Percentiles rank a stretch among this genome's conserved stretches.
Evolutionary conservation across 208 protist species (phyloP).

Genomic region (Trypanosoma brucei): DNA sequence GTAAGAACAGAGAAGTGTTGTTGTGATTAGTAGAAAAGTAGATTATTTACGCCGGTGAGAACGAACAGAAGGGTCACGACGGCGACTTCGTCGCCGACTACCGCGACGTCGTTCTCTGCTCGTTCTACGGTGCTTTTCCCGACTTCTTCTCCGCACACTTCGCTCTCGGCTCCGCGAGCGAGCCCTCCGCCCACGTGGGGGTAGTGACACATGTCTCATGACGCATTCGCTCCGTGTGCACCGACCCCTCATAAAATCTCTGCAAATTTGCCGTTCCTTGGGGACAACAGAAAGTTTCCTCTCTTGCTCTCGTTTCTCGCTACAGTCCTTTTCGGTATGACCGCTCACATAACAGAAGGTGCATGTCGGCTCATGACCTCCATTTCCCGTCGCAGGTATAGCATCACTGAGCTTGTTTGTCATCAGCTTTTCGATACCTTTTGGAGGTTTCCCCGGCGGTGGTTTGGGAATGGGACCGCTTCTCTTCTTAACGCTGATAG

Average conservation of each 20-base stretch:
- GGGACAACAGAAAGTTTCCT: slow-evolving; percentile 15
- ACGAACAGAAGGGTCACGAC: slow-evolving; percentile 24
- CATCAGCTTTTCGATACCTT: slow-evolving; percentile 20
- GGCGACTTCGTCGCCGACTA: slow-evolving; percentile 4
- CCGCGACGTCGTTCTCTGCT: slow-evolving; percentile 5
- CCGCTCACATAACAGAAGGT: slow-evolving; percentile 17
- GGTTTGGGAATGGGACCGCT: slow-evolving; percentile 57
- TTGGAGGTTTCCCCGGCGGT: slow-evolving; percentile 57
- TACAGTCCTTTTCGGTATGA: slow-evolving; percentile 16
- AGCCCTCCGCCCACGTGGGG: slow-evolving; percentile 7
- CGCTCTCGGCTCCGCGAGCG: slow-evolving; percentile 12
- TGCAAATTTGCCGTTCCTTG: slow-evolving; percentile 25
- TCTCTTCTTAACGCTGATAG: slow-evolving; percentile 50
- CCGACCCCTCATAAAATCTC: slow-evolving; percentile 26
- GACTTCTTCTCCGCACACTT: slow-evolving; percentile 9
- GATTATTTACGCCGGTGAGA: slow-evolving; percentile 13
- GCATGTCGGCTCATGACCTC: slow-evolving; percentile 15
- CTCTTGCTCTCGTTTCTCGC: slow-evolving; percentile 23
- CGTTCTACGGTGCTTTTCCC: slow-evolving; percentile 8
- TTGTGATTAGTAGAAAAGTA: neutral
- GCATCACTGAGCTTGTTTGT: slow-evolving; percentile 5
- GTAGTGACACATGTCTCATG: slow-evolving; percentile 16
- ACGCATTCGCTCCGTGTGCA: slow-evolving; percentile 22
- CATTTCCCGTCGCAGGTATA: slow-evolving; percentile 4
- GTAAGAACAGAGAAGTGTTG: no score